Evolutionary conservation across 192 early-diverging fungal genomes (phyloP).

Genomic region (Linnemannia schmuckeri): DNA sequence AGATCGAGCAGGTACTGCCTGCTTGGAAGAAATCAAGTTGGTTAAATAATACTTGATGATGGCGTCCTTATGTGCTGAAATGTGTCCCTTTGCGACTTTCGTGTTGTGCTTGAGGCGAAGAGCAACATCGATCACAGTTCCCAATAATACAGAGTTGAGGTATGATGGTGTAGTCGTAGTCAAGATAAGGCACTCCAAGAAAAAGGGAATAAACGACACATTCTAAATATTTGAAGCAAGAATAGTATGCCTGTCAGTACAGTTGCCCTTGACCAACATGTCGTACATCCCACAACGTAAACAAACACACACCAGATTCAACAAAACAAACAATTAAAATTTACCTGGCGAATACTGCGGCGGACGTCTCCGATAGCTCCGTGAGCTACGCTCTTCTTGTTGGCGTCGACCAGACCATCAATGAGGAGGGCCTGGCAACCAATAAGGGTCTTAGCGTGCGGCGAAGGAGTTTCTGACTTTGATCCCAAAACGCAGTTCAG

Average conservation of each 20-base stretch:
- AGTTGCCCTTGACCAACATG: neutral
- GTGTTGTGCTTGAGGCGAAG: slow-evolving; percentile 61
- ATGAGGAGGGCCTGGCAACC: slow-evolving; percentile 65
- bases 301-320: neutral
- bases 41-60: slow-evolving; percentile 73
- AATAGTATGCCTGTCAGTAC: slow-evolving; percentile 52
- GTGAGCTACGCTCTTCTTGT: slow-evolving; percentile 66
- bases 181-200: slow-evolving; percentile 62
- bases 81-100: slow-evolving; percentile 37
- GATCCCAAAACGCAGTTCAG: slow-evolving; percentile 50
- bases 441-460: slow-evolving; percentile 47
- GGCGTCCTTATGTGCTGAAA: slow-evolving; percentile 59
- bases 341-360: slow-evolving; percentile 66
- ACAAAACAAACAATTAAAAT: neutral
- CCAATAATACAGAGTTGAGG: slow-evolving; percentile 69
- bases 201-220: slow-evolving; percentile 63
- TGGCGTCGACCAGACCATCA: slow-evolving; percentile 61
- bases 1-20: slow-evolving; percentile 56
- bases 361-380: slow-evolving; percentile 69
- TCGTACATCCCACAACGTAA: too few species aligned
- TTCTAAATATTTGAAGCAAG: slow-evolving; percentile 48
- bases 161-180: slow-evolving; percentile 59
- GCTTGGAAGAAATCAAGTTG: slow-evolving; percentile 68
- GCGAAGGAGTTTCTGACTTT: slow-evolving; percentile 30
- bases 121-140: slow-evolving; percentile 71